These are phyloP conservation scores for Saccharomycopsis crataegensis DNA, from an alignment of 1,139 yeast genomes.

Conservation along the genomic window DNA sequence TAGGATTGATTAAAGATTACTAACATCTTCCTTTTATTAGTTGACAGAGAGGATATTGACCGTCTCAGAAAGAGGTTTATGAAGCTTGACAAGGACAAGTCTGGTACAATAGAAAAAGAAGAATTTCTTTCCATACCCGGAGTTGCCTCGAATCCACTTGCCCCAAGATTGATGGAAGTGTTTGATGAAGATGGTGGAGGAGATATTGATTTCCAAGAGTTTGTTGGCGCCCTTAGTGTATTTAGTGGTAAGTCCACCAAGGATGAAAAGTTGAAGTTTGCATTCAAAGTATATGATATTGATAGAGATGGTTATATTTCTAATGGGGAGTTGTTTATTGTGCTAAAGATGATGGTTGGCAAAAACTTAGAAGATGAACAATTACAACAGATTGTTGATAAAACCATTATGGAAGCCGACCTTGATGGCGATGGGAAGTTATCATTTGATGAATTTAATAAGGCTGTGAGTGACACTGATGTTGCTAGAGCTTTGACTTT, in stretches of 20 bases:
- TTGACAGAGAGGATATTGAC: slow-evolving; percentile 86
- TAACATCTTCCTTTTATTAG: slow-evolving; percentile 21
- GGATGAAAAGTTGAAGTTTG: slow-evolving; percentile 79
- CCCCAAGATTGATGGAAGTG: slow-evolving; percentile 83
- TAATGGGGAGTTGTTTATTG: slow-evolving; percentile 89
- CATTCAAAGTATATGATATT: slow-evolving; percentile 90
- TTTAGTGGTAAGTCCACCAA: slow-evolving; percentile 85
- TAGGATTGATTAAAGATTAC: not conserved
- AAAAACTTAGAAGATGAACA: slow-evolving; percentile 80
- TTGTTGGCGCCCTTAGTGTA: slow-evolving; percentile 81
- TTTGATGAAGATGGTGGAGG: slow-evolving; percentile 94
- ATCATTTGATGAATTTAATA: slow-evolving; percentile 79
- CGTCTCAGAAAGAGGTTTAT: slow-evolving; percentile 85
- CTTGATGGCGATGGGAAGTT: slow-evolving; percentile 83
- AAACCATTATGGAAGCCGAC: slow-evolving; percentile 94
- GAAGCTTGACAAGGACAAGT: slow-evolving; percentile 89
- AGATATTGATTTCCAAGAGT: slow-evolving; percentile 91
- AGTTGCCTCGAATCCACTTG: slow-evolving; percentile 82
- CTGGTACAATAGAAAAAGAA: slow-evolving; percentile 84
- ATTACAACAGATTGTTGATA: slow-evolving; percentile 90
- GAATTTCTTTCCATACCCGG: slow-evolving; percentile 94
- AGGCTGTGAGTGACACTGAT: slow-evolving; percentile 60
- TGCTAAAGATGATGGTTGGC: slow-evolving; percentile 96
- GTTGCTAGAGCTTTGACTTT: slow-evolving; percentile 54
- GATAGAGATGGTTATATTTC: slow-evolving; percentile 94